Percentiles rank a stretch among this genome's conserved stretches.
Conservation (phyloP, 2,329 filamentous ascomycete species). For the Claviceps capensis region DNA sequence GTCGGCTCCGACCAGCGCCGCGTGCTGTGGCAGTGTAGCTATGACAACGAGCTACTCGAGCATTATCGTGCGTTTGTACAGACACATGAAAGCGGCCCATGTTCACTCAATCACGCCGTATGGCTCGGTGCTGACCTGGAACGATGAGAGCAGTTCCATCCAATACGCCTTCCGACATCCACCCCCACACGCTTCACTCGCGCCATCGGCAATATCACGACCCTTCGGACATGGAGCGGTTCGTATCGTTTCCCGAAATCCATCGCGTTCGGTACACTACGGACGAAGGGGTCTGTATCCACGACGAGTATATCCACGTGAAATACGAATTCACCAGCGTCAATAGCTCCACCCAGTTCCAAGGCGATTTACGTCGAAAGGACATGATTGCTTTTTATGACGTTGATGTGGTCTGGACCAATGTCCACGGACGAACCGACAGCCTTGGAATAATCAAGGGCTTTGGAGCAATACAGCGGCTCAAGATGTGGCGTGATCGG, state of each 20-base stretch:
- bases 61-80: conserved; percentile 27
- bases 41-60: conserved; percentile 36
- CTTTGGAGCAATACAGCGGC: conserved; percentile 35
- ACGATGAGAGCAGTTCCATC: conserved; percentile 25
- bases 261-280: conserved; percentile 35
- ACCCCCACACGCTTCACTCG: conserved; percentile 36
- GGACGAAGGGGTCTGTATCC: conserved; percentile 30
- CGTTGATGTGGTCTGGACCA: conserved; percentile 38
- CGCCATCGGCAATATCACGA: conserved; percentile 37
- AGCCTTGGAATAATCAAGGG: conserved; percentile 35
- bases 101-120: neutral
- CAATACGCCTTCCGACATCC: conserved; percentile 28
- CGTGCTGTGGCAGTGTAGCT: conserved; percentile 39
- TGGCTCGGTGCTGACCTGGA: neutral
- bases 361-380: conserved; percentile 33
- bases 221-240: conserved; percentile 35
- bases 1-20: conserved; percentile 32
- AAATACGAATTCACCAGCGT: conserved; percentile 37
- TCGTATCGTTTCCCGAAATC: conserved; percentile 31
- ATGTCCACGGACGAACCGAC: conserved; percentile 34
- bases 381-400: conserved; percentile 38
- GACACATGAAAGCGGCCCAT: neutral
- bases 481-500: conserved; percentile 38
- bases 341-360: conserved; percentile 33
- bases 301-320: conserved; percentile 33